phyloP scores from a whole-genome alignment of 306 rosid genomes.

The Vigna mungo region DNA sequence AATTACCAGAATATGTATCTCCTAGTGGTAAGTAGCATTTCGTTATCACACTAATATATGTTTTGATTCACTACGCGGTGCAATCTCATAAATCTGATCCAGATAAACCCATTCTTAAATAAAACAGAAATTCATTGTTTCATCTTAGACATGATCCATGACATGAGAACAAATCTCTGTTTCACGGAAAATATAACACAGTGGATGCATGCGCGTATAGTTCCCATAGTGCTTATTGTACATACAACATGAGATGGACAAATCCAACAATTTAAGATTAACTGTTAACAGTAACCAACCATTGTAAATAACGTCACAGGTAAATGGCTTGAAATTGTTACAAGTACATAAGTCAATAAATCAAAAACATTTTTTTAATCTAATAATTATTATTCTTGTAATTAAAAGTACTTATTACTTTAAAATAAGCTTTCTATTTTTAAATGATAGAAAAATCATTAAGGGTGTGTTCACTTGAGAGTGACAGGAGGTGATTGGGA shows the following conservation, averaged over 20 bases:
- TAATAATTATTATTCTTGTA: background rate
- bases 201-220: background rate
- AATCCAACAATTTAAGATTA: background rate
- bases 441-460: background rate
- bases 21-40: constrained; percentile 31
- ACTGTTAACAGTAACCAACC: background rate
- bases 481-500: no score
- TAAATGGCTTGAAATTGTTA: constrained; percentile 14
- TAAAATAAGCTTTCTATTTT: background rate
- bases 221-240: background rate
- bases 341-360: background rate
- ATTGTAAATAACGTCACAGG: background rate
- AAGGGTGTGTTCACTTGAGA: no score
- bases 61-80: background rate
- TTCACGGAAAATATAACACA: constrained; percentile 11
- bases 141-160: background rate
- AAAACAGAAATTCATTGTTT: background rate
- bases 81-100: background rate
- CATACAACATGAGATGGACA: background rate
- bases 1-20: constrained; percentile 7
- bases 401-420: background rate
- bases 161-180: background rate
- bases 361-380: background rate
- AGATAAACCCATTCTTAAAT: background rate
- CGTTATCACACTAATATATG: background rate